Percentiles rank a stretch among this genome's conserved stretches.
Evolutionary conservation across 2,329 filamentous ascomycete species (phyloP).

Genomic region (Amylocarpus encephaloides): DNA sequence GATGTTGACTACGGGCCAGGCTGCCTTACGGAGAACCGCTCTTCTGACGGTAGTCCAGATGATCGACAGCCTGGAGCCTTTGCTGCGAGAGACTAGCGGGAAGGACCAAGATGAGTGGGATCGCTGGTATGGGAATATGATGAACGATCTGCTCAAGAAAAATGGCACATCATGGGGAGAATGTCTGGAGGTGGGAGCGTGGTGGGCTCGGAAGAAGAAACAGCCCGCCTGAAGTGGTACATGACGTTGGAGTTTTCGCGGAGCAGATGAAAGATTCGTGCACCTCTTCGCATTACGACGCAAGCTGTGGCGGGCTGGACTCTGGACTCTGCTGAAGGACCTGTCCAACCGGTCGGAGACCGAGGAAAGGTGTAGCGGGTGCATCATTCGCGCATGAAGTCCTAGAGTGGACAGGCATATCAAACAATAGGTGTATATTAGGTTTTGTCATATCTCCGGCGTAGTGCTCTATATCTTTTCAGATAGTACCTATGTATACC

Average conservation of each 20-base stretch:
- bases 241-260: background rate
- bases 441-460: slow-evolving; percentile 60
- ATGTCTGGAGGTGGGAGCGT: slow-evolving; percentile 80
- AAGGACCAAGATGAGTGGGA: slow-evolving; percentile 93
- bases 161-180: slow-evolving; percentile 76
- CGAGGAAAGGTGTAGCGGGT: slow-evolving; percentile 3
- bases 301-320: background rate
- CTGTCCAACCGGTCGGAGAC: too few species aligned
- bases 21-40: slow-evolving; percentile 71
- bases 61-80: slow-evolving; percentile 78
- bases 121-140: slow-evolving; percentile 81
- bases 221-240: slow-evolving; percentile 29
- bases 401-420: background rate
- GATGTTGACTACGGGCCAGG: slow-evolving; percentile 50
- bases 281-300: background rate
- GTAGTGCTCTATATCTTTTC: slow-evolving; percentile 80
- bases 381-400: background rate
- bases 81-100: slow-evolving; percentile 73
- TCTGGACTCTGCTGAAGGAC: background rate
- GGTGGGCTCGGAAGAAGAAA: slow-evolving; percentile 81
- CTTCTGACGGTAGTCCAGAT: slow-evolving; percentile 73
- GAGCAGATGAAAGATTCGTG: background rate
- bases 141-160: slow-evolving; percentile 73
- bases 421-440: slow-evolving; percentile 6
- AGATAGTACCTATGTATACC: slow-evolving; percentile 68